Evolutionary conservation across 169 alveolate species (phyloP), one percentile per base, ranked within the genome.

Genomic region (Eimeria acervulina): DNA sequence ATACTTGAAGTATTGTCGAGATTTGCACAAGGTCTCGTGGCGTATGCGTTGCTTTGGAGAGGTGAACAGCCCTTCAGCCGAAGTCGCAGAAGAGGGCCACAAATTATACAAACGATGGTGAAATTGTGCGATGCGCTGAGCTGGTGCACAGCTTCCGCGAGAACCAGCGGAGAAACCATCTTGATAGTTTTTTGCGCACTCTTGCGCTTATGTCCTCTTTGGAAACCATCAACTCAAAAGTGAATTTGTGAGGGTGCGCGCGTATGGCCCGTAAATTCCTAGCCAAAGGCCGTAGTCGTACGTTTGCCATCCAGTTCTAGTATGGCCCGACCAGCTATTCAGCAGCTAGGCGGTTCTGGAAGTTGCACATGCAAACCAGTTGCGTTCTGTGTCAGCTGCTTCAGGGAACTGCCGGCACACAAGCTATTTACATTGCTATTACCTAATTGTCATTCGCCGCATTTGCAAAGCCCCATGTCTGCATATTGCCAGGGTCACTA

Each of bases 41-140:
- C 15, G 12, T 72, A 36, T 72, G 83, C 28, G 83, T 21, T 72
- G 47, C 15, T 19, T 21, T 36, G 83, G 13, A 36, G 28, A 17
- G 83, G 51, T 17, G n/a, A 1, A 36, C 47, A 36, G 31, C 52
- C 51, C 47, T 21, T 21, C 83, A 33, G 19, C 19, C 47, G 83
- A 72, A 36, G 15, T 72, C 83, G 83, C 83, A 72, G 52, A 28
- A 3, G 8, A 72, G 83, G 52, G n/a, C 83, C 83, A 72, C 83
- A 2, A 33, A 72, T n/a, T 13, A 17, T 72, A 72, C 36, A 72
- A 72, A 72, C 31, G 83, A 72, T 72, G 51, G 83, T 36, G 52
- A 33, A 72, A 15, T 36, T n/a, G 47, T 51, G n/a, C 52, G 15
- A 36, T 72, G 52, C 83, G 83, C 31, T 36, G 0, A 17, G 28